phyloP scores from a whole-genome alignment of 176 grass and related monocot species.

The Triticum urartu region DNA sequence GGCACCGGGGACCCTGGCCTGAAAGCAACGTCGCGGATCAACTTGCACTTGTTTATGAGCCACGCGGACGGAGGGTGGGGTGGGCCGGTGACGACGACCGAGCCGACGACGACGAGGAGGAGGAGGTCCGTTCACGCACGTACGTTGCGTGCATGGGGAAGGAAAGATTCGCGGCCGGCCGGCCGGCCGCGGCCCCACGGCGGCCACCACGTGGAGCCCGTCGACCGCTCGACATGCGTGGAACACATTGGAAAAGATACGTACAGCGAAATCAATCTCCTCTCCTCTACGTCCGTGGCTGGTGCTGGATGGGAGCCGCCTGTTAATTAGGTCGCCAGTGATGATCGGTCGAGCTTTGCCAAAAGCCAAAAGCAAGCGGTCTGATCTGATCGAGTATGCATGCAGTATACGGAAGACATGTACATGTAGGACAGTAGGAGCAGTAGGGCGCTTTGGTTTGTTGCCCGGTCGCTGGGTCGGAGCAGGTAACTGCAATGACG shows the following conservation, averaged over 20 bases:
- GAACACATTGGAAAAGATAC: not conserved
- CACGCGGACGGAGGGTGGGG: constrained; percentile 1
- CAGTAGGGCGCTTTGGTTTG: not conserved
- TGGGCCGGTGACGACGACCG: constrained; percentile 33
- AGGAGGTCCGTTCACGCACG: not conserved
- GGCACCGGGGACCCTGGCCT: not conserved
- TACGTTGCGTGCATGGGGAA: constrained; percentile 84
- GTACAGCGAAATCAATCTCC: no score
- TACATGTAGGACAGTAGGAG: not conserved
- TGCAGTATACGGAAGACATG: not conserved
- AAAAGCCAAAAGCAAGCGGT: not conserved
- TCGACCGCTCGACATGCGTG: not conserved
- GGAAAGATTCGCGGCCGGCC: constrained; percentile 40
- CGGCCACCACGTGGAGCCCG: constrained; percentile 26
- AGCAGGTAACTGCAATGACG: not conserved
- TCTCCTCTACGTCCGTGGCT: not conserved
- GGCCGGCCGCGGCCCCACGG: constrained; percentile 17
- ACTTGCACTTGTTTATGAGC: constrained; percentile 13
- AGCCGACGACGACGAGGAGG: not conserved
- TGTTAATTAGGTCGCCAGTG: no score
- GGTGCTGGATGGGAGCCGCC: no score
- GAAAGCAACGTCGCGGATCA: constrained; percentile 30
- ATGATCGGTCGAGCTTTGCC: not conserved
- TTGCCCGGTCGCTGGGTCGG: not conserved
- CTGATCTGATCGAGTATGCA: no score